Conservation (phyloP, 1,139 yeast genomes). For the Sugiyamaella neomexicana region DNA sequence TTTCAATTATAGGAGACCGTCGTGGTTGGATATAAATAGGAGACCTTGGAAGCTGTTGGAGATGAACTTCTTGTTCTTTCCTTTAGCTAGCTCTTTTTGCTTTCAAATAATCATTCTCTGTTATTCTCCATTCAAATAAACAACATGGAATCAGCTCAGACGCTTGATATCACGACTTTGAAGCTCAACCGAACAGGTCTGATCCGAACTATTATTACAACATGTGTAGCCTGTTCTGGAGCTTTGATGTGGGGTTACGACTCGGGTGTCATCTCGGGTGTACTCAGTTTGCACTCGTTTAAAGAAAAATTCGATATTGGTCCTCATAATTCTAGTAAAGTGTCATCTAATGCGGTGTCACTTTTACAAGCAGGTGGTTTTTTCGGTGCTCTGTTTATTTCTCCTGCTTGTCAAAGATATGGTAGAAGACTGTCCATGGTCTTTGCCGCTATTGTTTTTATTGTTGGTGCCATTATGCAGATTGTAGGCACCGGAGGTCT, state of each 20-base stretch:
- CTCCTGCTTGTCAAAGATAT: constrained; percentile 58
- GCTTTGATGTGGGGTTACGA: constrained; percentile 40
- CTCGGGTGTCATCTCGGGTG: constrained; percentile 58
- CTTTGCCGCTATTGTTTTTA: constrained; percentile 70
- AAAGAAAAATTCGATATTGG: constrained; percentile 47
- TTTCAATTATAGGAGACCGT: background rate
- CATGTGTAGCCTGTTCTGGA: constrained; percentile 37
- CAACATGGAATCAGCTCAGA: constrained; percentile 4
- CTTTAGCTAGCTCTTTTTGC: no score
- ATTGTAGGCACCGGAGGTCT: constrained; percentile 67
- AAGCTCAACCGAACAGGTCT: constrained; percentile 17
- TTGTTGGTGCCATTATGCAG: constrained; percentile 81
- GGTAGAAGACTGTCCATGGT: constrained; percentile 79
- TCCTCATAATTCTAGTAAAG: constrained; percentile 29
- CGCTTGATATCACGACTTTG: constrained; percentile 10
- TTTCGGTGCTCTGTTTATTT: constrained; percentile 41
- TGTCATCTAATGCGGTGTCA: constrained; percentile 86
- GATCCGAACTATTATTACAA: constrained; percentile 21
- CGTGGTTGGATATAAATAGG: constrained; percentile 3
- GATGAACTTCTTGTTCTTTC: no score
- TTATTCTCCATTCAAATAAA: background rate
- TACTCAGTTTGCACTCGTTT: constrained; percentile 56
- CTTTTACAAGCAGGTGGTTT: constrained; percentile 95
- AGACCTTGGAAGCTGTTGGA: background rate
- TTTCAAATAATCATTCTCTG: no score